Conservation (phyloP, 306 rosid species). For the Rubus idaeus region DNA sequence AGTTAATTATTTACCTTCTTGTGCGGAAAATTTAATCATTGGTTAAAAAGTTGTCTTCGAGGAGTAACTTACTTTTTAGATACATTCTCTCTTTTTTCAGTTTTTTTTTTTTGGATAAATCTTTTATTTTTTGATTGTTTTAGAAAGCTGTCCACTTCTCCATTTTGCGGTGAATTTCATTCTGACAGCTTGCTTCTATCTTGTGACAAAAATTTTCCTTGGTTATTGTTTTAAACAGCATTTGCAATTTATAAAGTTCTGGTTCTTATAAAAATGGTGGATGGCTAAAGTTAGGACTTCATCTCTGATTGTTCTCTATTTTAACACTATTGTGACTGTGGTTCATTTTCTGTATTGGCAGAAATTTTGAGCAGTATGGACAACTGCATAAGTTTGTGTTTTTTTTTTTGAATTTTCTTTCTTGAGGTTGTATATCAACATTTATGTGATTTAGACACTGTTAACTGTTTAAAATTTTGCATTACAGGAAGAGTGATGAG, state of each 20-base stretch:
- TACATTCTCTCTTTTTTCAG: not conserved
- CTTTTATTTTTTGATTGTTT: not conserved
- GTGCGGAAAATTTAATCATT: not conserved
- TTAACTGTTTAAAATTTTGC: conserved; percentile 12
- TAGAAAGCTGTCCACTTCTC: not conserved
- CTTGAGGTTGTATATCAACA: not conserved
- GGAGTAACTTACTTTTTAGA: not conserved
- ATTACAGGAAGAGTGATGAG: conserved; percentile 79
- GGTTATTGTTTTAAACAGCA: not conserved
- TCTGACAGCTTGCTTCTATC: not conserved
- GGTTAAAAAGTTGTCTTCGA: not conserved
- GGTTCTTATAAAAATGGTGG: not conserved
- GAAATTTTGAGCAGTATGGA: not conserved
- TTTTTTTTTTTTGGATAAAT: not conserved
- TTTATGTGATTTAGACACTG: not conserved
- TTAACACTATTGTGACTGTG: not conserved
- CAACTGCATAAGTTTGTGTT: not conserved
- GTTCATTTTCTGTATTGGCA: not conserved
- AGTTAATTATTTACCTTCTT: not conserved
- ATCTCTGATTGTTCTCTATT: not conserved
- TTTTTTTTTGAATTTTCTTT: too few relatives aligned
- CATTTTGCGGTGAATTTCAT: not conserved
- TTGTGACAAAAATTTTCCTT: not conserved
- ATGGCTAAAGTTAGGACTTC: conserved; percentile 1
- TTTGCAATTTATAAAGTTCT: not conserved